A percentile compares a stretch with the other conserved stretches of the same genome.
Evolutionary conservation across 2,329 filamentous ascomycete species (phyloP).

Genomic region (Diplodia sapinea): DNA sequence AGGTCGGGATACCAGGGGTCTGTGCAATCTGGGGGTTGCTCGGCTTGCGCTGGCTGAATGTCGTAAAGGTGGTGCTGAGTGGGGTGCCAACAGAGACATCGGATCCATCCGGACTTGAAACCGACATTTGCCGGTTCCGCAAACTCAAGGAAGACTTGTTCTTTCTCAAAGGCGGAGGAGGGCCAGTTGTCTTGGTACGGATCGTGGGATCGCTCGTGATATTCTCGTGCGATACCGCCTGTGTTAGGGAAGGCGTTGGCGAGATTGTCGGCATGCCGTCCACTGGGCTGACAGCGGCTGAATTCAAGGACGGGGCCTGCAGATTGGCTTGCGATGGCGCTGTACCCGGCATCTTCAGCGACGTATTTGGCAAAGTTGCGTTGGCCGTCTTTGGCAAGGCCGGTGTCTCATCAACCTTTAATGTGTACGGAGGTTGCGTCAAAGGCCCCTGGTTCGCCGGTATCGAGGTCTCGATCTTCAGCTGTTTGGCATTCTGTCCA

Average conservation of each 20-base stretch:
- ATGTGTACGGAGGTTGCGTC: conserved; percentile 36
- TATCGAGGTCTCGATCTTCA: conserved; percentile 82
- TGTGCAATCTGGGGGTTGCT: conserved; percentile 66
- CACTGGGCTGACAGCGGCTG: conserved; percentile 47
- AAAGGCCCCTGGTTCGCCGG: conserved; percentile 24
- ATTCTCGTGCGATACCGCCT: conserved; percentile 53
- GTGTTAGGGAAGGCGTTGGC: conserved; percentile 45
- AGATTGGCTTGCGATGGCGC: conserved; percentile 33
- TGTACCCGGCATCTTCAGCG: conserved; percentile 39
- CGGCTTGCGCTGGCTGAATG: conserved; percentile 52
- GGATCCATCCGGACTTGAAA: conserved; percentile 63
- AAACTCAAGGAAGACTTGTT: conserved; percentile 66
- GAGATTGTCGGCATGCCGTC: conserved; percentile 51
- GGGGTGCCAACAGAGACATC: conserved; percentile 78
- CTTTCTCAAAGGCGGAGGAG: conserved; percentile 46
- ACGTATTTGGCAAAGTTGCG: conserved; percentile 38
- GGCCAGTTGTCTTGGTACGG: conserved; percentile 1
- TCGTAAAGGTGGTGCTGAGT: conserved; percentile 69
- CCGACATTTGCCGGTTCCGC: conserved; percentile 75
- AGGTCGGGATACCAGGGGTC: conserved; percentile 69
- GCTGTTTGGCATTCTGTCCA: conserved; percentile 76
- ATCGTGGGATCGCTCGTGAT: conserved; percentile 18
- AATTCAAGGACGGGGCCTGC: conserved; percentile 19
- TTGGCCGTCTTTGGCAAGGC: conserved; percentile 46
- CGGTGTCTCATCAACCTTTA: conserved; percentile 37